A percentile compares a stretch with the other conserved stretches of the same genome.
These are phyloP conservation scores for Trifolium fragiferum DNA, from an alignment of 306 rosid species.

Conservation along the genomic window DNA sequence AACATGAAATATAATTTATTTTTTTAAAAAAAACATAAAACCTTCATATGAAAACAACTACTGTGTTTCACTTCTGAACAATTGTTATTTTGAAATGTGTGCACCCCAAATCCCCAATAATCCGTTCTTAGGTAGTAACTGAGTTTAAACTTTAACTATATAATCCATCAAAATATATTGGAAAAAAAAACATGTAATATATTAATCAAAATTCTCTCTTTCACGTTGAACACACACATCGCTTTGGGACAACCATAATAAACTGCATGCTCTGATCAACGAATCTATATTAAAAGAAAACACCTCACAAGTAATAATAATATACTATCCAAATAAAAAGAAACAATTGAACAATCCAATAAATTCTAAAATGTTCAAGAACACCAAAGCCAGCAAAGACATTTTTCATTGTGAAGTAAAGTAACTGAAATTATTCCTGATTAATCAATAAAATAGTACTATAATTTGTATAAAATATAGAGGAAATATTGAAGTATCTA, in stretches of 20 bases:
- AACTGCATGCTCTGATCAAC: not conserved
- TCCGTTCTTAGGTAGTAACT: too few species aligned
- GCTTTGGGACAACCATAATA: slow-evolving; percentile 17
- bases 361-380: slow-evolving; percentile 36
- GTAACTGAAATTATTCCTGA: slow-evolving; percentile 3
- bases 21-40: too few species aligned
- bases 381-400: slow-evolving; percentile 3
- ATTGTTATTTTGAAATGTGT: too few species aligned
- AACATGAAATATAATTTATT: too few species aligned
- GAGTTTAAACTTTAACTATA: not conserved
- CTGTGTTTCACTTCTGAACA: too few species aligned
- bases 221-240: not conserved
- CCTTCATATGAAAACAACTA: too few species aligned
- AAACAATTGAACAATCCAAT: slow-evolving; percentile 17
- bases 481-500: not conserved
- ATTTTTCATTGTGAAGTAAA: slow-evolving; percentile 20
- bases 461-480: not conserved
- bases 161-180: not conserved
- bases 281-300: not conserved
- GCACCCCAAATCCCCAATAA: too few species aligned
- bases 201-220: not conserved
- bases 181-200: not conserved
- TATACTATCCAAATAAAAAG: slow-evolving; percentile 25
- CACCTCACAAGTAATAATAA: slow-evolving; percentile 1
- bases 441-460: not conserved